Base-by-base conservation (phyloP, 345 rosid genomes). In the Gynandropsis gynandra region DNA sequence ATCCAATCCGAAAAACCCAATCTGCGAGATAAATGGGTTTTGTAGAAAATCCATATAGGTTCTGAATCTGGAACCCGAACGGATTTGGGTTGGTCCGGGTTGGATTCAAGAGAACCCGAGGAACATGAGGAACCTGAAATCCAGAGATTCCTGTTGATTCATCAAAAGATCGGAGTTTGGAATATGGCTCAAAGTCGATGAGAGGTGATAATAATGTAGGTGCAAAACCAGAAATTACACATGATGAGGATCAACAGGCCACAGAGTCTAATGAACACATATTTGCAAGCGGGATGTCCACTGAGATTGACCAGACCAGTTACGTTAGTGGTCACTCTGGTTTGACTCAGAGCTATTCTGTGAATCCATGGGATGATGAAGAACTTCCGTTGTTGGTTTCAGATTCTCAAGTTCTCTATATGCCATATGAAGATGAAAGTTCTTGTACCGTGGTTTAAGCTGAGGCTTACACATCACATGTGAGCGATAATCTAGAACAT, bases 351-450 rank as follows among this genome's bases (percentile, higher is more conserved):
- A 50, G 59, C 9, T 55, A 56, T 38, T 64, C 79, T 66, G 72
- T 76, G 27, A 57, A 45, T 42, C 68, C 73, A 63, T 58, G 72
- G 40, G 62, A 69, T 42, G 76, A 80, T 49, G 85, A 76, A 4
- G 81, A 78, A 55, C 74, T 57, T 16, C 83, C 79, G 13, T 49
- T 63, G 41, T 70, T 53, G 61, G 75, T 75, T 42, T 65, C 66
- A 56, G 73, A 73, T 56, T 72, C 83, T 37, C 71, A 72, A 56
- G 79, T 86, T 64, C 58, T 79, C 44, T 47, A 79, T 57, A 84
- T 81, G 57, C 85, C 84, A 10, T 81, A 71, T 61, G 56, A 65
- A 61, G 87, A 76, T 56, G 84, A 79, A 53, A 59, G 55, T 45
- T 58, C 53, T 35, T 35, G 43, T 43, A 37, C 42, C 1, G 56